phyloP scores from a whole-genome alignment of 1,139 yeast genomes.

The Saccharomyces hybrid region DNA sequence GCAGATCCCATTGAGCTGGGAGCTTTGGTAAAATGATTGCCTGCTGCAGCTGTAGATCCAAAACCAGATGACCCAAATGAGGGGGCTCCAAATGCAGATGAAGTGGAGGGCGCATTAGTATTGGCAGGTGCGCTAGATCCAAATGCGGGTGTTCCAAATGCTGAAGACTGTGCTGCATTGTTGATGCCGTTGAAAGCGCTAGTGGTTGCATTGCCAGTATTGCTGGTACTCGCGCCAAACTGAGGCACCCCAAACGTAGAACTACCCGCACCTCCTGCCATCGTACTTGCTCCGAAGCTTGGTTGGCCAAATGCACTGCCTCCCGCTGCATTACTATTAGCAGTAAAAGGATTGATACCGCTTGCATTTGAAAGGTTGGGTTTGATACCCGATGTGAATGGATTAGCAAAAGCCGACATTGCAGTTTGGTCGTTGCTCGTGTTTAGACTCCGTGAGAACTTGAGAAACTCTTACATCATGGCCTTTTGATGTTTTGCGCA shows the following conservation, averaged over 20 bases:
- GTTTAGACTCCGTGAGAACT: slow-evolving; percentile 28
- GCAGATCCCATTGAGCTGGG: not conserved
- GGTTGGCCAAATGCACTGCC: slow-evolving; percentile 20
- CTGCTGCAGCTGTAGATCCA: not conserved
- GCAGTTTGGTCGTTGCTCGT: not conserved
- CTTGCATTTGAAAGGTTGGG: not conserved
- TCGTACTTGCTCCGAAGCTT: not conserved
- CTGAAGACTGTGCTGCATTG: slow-evolving; percentile 7
- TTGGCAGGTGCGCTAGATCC: slow-evolving; percentile 13
- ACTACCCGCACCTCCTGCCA: not conserved
- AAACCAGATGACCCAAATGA: slow-evolving; percentile 7
- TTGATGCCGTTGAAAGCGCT: slow-evolving; percentile 17
- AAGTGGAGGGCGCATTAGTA: slow-evolving; percentile 2
- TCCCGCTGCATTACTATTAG: not conserved
- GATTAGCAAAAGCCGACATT: slow-evolving; percentile 6
- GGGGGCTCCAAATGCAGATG: slow-evolving; percentile 15
- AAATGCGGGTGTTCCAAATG: slow-evolving; percentile 22
- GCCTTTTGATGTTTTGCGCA: slow-evolving; percentile 30
- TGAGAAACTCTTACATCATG: slow-evolving; percentile 36
- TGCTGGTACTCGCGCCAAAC: slow-evolving; percentile 16
- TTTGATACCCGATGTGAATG: slow-evolving; percentile 5
- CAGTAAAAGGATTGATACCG: slow-evolving; percentile 5
- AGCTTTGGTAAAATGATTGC: not conserved
- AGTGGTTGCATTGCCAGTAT: not conserved
- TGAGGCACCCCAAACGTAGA: slow-evolving; percentile 22